A percentile compares a stretch with the other conserved stretches of the same genome.
Evolutionary conservation across 2,329 filamentous ascomycete species (phyloP).

Genomic region (Trichoderma pleuroti): DNA sequence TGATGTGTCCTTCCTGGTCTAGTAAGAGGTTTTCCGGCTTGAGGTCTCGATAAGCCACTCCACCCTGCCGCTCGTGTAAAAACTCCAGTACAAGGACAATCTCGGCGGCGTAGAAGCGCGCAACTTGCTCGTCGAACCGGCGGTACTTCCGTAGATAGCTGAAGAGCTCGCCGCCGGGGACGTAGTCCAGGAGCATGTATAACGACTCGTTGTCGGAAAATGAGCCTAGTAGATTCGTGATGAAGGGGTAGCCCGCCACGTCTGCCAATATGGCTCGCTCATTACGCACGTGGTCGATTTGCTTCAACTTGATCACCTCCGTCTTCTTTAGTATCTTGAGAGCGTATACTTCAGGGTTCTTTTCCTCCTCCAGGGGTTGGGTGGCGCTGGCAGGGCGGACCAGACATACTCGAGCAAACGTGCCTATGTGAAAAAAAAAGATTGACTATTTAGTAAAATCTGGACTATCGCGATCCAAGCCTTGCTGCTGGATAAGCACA

Average conservation of each 20-base stretch:
- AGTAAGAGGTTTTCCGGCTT: conserved; percentile 82
- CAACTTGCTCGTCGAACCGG: conserved; percentile 73
- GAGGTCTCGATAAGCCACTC: conserved; percentile 74
- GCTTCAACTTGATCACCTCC: conserved; percentile 76
- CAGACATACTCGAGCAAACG: conserved; percentile 79
- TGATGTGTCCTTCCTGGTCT: conserved; percentile 74
- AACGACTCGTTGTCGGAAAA: conserved; percentile 76
- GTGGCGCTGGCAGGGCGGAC: conserved; percentile 59
- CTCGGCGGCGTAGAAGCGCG: conserved; percentile 79
- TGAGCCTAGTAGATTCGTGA: conserved; percentile 72
- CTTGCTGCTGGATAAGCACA: background rate
- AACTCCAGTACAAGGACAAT: conserved; percentile 80
- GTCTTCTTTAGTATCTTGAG: conserved; percentile 75
- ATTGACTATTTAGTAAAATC: background rate
- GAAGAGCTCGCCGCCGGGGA: conserved; percentile 80
- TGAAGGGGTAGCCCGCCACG: conserved; percentile 78
- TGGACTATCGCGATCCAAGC: background rate
- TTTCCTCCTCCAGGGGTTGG: conserved; percentile 33
- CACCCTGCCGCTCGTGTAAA: conserved; percentile 73
- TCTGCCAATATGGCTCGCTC: conserved; percentile 75
- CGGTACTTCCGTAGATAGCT: conserved; percentile 74
- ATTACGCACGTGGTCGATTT: conserved; percentile 81
- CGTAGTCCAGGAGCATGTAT: conserved; percentile 81
- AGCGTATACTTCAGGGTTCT: conserved; percentile 60
- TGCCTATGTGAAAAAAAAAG: conserved; percentile 48